These are phyloP conservation scores for Chalaropsis thielavioides DNA, from an alignment of 2,329 filamentous ascomycete genomes.

Conservation along the genomic window DNA sequence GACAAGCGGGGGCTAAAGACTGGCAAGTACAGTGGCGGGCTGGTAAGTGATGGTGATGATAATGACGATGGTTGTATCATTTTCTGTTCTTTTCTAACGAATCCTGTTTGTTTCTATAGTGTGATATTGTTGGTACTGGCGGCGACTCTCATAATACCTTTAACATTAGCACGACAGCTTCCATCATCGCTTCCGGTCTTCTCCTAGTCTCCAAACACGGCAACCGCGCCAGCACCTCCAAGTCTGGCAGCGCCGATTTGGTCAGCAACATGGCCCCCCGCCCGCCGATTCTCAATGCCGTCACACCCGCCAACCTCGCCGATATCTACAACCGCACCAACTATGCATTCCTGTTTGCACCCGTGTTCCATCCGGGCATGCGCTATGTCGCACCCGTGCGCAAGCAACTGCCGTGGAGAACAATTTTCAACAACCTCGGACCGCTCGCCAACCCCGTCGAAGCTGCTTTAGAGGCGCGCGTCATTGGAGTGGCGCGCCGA, in stretches of 20 bases:
- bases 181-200: conserved; percentile 75
- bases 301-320: conserved; percentile 56
- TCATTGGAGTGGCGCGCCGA: conserved; percentile 82
- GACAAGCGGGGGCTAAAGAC: conserved; percentile 45
- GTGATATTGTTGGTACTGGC: conserved; percentile 94
- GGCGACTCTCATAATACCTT: conserved; percentile 96
- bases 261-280: conserved; percentile 59
- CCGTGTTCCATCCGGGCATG: conserved; percentile 94
- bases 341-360: conserved; percentile 91
- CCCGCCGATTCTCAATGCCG: conserved; percentile 57
- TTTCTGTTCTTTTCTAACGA: conserved; percentile 5
- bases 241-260: conserved; percentile 88
- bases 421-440: conserved; percentile 93
- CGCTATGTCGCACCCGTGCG: conserved; percentile 74
- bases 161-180: conserved; percentile 92
- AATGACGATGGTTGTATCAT: not conserved
- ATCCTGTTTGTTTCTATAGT: conserved; percentile 26
- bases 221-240: conserved; percentile 87
- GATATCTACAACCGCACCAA: conserved; percentile 66
- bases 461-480: conserved; percentile 66
- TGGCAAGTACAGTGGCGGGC: conserved; percentile 64
- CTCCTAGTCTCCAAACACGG: conserved; percentile 88
- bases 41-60: conserved; percentile 42
- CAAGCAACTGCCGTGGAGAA: conserved; percentile 80
- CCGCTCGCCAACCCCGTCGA: conserved; percentile 86